phyloP scores from a whole-genome alignment of 768 basidiomycete species.

The Kwoniella dendrophila region DNA sequence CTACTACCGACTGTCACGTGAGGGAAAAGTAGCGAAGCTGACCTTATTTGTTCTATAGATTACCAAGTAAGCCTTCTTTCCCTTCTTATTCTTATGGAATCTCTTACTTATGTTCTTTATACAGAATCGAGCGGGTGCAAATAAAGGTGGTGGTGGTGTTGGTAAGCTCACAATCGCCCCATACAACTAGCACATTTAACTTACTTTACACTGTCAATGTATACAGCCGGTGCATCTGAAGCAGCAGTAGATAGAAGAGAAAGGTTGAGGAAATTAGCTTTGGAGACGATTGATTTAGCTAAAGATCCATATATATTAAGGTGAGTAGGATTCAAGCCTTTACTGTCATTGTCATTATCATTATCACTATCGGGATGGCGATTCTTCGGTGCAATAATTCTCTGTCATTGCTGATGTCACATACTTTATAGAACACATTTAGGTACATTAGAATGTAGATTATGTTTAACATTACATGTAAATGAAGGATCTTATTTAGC shows the following conservation, averaged over 20 bases:
- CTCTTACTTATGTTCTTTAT: background rate
- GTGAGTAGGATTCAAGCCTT: no score
- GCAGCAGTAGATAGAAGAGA: constrained; percentile 94
- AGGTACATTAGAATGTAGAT: constrained; percentile 95
- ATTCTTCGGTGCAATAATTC: background rate
- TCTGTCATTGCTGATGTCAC: background rate
- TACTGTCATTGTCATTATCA: background rate
- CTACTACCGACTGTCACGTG: background rate
- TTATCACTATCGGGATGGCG: no score
- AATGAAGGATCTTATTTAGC: constrained; percentile 99
- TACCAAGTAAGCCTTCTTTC: constrained; percentile 37
- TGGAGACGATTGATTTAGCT: constrained; percentile 96
- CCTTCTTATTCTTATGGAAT: background rate
- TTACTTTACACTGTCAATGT: no score
- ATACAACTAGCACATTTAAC: no score
- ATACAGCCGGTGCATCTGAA: constrained; percentile 82
- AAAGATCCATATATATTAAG: constrained; percentile 62
- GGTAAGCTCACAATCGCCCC: constrained; percentile 26
- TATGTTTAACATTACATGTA: constrained; percentile 97
- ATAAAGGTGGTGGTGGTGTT: constrained; percentile 56
- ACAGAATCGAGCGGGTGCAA: constrained; percentile 55
- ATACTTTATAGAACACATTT: constrained; percentile 69
- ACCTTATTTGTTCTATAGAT: constrained; percentile 26
- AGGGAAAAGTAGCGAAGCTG: background rate
- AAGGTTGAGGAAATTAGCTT: constrained; percentile 86